Percentiles rank a stretch among this genome's conserved stretches.
Conservation (phyloP, 2,329 filamentous ascomycete genomes). For the Cercospora berteroae region DNA sequence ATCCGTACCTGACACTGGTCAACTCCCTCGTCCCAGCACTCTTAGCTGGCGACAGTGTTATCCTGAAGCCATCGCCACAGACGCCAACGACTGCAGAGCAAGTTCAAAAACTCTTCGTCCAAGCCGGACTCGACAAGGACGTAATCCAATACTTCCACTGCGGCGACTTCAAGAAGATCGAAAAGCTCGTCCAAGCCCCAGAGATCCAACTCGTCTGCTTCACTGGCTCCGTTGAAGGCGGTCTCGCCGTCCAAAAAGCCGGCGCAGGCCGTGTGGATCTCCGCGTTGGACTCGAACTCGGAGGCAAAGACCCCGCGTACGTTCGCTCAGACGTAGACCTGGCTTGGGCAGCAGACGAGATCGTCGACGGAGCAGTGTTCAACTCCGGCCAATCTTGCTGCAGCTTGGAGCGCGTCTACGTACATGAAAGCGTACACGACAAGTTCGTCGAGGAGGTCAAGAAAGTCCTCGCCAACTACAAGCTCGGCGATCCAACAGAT, state of each 20-base stretch:
- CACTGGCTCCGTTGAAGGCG: slow-evolving; percentile 86
- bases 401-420: slow-evolving; percentile 86
- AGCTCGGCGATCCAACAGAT: slow-evolving; percentile 82
- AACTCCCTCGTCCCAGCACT: slow-evolving; percentile 93
- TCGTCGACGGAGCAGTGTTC: slow-evolving; percentile 94
- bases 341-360: slow-evolving; percentile 87
- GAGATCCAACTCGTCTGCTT: slow-evolving; percentile 83
- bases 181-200: slow-evolving; percentile 73
- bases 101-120: slow-evolving; percentile 69
- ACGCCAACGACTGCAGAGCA: slow-evolving; percentile 90
- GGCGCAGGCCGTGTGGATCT: slow-evolving; percentile 76
- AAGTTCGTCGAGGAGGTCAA: slow-evolving; percentile 76
- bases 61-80: slow-evolving; percentile 92
- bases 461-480: slow-evolving; percentile 74
- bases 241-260: slow-evolving; percentile 79
- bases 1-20: slow-evolving; percentile 89
- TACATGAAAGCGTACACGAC: slow-evolving; percentile 80
- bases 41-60: slow-evolving; percentile 83
- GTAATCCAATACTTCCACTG: slow-evolving; percentile 93
- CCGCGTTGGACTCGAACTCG: slow-evolving; percentile 83
- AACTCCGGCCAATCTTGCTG: slow-evolving; percentile 99
- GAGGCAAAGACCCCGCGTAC: slow-evolving; percentile 93
- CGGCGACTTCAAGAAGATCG: slow-evolving; percentile 73
- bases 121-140: slow-evolving; percentile 77
- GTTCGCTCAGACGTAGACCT: slow-evolving; percentile 82